phyloP scores from a whole-genome alignment of 495 filamentous ascomycete genomes.

The Glonium stellatum region DNA sequence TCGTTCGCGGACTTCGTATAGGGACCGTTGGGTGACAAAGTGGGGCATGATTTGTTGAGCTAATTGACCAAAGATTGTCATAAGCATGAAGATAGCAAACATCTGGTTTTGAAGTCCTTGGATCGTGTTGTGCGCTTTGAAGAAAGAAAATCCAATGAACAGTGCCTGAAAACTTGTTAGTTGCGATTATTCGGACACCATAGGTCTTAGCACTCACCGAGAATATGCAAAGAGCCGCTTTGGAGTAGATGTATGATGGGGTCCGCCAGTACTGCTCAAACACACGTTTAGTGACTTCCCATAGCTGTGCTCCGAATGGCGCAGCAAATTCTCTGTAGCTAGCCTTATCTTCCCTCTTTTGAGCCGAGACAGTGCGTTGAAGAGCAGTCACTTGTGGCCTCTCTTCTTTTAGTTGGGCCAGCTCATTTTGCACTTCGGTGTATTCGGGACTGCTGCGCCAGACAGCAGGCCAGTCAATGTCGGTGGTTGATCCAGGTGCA shows the following conservation, averaged over 20 bases:
- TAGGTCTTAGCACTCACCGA: constrained; percentile 8
- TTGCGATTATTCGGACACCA: too few species aligned
- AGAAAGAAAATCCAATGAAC: constrained; percentile 89
- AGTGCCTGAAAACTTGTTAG: constrained; percentile 37
- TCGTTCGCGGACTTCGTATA: constrained; percentile 50
- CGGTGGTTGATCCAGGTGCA: constrained; percentile 68
- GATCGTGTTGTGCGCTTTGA: constrained; percentile 56
- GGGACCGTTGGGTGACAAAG: constrained; percentile 47
- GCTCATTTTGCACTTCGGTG: constrained; percentile 56
- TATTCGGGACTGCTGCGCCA: constrained; percentile 77
- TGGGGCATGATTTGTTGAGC: constrained; percentile 49
- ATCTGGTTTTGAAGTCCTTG: constrained; percentile 72
- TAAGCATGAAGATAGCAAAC: constrained; percentile 48
- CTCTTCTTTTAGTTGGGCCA: constrained; percentile 59
- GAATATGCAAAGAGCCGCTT: constrained; percentile 49
- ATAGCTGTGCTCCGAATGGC: constrained; percentile 45
- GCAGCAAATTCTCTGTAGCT: constrained; percentile 38
- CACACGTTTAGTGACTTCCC: constrained; percentile 53
- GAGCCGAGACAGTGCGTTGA: constrained; percentile 25
- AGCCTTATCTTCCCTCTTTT: constrained; percentile 32
- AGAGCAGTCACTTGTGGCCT: constrained; percentile 42
- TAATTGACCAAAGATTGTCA: constrained; percentile 45
- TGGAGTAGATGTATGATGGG: constrained; percentile 77
- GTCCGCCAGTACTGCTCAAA: constrained; percentile 90
- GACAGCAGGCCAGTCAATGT: constrained; percentile 73